Base-by-base conservation (phyloP, 345 rosid species). In the Melastoma malabathricum region DNA sequence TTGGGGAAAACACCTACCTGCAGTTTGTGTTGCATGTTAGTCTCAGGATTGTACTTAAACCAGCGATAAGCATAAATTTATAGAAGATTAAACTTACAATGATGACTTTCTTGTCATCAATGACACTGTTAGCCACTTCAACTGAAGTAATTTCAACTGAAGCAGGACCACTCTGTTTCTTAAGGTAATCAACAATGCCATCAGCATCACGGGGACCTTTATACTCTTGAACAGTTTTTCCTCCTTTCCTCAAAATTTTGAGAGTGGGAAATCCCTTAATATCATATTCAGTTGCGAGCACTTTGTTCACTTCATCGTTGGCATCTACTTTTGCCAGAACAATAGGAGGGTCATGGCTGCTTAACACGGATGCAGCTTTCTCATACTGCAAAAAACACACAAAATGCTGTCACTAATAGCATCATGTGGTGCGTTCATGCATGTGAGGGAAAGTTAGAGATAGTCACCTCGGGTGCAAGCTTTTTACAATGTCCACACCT, bases 401-500 rank as follows among this genome's bases (percentile, higher is more conserved):
- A 5, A 6, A 13, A 3, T 25, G 46, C 14, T 13, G 13, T 57
- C 25, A 56, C 6, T 27, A 13, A 15, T 45, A 10, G 3, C 10
- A 5, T 51, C 19, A 51, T 10, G 6, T 38, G 3, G 41, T 34
- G 41, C 41, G 41, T 34, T 34, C 2, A 12, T 34, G 41, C 41
- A 34, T 34, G 41, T 12, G 41, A 34, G 12, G 12, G 41, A 9
- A 34, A 34, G 41, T 2, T 34, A 19, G 50, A 46, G 18, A 48
- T 54, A 13, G 13, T 51, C 63, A 92, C 98, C 95, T 87, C 84
- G 16, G 98, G 98, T 64, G 98, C 93, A 62, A 92, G 97, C 19
- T 65, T 77, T 78, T 81, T 72, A 59, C 99, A 84, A 74, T 92
- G 99, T 2, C 97, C 99, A 55, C 97, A 92, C 98, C 98, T 87